Evolutionary conservation across 2,329 filamentous ascomycete species (phyloP).

Genomic region (Microsporum audouinii): DNA sequence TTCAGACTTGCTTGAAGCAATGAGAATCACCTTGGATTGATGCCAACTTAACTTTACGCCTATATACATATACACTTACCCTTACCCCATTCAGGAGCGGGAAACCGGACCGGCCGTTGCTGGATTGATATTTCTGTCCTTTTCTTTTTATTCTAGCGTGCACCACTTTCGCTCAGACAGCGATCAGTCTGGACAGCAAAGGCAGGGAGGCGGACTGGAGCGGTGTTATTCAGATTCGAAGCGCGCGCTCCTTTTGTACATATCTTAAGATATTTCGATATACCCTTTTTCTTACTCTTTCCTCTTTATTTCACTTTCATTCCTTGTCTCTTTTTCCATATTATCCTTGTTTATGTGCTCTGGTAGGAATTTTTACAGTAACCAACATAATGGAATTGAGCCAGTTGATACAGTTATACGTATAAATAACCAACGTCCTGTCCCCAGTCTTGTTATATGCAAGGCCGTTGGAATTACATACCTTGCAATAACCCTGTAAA

Average conservation of each 20-base stretch:
- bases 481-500: not conserved
- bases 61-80: not conserved
- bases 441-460: not conserved
- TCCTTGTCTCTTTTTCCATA: not conserved
- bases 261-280: not conserved
- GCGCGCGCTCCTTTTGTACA: not conserved
- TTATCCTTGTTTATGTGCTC: not conserved
- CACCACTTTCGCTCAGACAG: not conserved
- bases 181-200: not conserved
- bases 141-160: not conserved
- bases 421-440: not conserved
- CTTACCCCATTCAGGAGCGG: not conserved
- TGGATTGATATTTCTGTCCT: not conserved
- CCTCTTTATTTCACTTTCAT: not conserved
- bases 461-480: not conserved
- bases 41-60: not conserved
- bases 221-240: not conserved
- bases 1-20: constrained; percentile 2
- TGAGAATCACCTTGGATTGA: not conserved
- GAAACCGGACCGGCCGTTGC: not conserved
- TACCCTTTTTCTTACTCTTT: not conserved
- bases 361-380: too few relatives aligned
- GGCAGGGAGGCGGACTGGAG: not conserved
- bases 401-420: too few relatives aligned
- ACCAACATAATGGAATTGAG: too few relatives aligned